phyloP scores from a whole-genome alignment of 2,329 filamentous ascomycete species.

The Ophiostoma piceae region DNA sequence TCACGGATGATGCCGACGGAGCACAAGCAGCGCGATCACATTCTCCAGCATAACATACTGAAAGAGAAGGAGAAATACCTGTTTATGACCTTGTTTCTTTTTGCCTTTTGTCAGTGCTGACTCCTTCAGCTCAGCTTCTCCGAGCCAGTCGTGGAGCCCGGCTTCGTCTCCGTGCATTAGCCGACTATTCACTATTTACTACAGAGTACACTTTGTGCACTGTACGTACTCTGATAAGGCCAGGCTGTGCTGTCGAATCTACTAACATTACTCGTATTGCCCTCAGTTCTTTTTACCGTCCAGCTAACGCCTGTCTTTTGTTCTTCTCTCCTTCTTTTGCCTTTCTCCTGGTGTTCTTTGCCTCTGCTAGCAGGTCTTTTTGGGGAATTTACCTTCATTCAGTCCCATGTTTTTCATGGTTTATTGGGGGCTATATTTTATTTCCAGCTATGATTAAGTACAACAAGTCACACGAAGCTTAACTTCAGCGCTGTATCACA shows the following conservation, averaged over 20 bases:
- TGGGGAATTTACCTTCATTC: conserved; percentile 5
- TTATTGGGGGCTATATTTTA: no score
- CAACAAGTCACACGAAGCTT: neutral
- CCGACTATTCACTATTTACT: neutral
- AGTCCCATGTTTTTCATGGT: neutral
- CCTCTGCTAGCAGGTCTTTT: conserved; percentile 15
- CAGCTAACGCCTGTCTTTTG: neutral
- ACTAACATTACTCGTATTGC: neutral
- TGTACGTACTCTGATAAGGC: neutral
- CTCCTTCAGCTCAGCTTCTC: neutral
- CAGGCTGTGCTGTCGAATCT: neutral
- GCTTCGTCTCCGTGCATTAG: conserved; percentile 2
- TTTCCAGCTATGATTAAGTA: no score
- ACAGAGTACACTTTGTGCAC: neutral
- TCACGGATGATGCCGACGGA: neutral
- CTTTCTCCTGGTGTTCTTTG: neutral
- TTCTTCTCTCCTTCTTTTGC: neutral
- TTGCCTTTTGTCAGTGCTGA: neutral
- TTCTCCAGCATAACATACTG: neutral
- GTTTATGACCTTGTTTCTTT: neutral
- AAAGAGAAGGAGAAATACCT: neutral
- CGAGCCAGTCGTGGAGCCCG: conserved; percentile 3
- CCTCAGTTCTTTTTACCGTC: neutral
- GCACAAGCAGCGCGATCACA: neutral
- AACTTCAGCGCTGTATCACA: neutral